These are phyloP conservation scores for Pseudocohnilembus persalinus DNA, from an alignment of 169 alveolate genomes.

Conservation along the genomic window DNA sequence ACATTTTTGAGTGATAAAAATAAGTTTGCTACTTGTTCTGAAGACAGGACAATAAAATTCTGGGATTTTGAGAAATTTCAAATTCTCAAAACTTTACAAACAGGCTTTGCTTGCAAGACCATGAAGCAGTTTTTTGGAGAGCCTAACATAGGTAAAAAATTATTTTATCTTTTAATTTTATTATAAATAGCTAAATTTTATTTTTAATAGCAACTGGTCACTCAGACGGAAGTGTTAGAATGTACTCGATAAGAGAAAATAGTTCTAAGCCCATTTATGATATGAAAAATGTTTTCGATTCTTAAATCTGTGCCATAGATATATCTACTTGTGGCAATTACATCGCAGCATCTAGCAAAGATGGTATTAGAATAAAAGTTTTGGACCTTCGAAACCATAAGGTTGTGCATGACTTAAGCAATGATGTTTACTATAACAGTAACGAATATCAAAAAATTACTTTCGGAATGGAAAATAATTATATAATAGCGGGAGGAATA, in stretches of 20 bases:
- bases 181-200: neutral
- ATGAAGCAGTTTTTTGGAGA: conserved; percentile 26
- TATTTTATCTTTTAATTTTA: too few species aligned
- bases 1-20: conserved; percentile 5
- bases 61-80: conserved; percentile 36
- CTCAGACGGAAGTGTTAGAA: conserved; percentile 39
- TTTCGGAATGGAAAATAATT: conserved; percentile 46
- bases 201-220: conserved; percentile 29
- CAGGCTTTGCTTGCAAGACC: conserved; percentile 23
- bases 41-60: conserved; percentile 37
- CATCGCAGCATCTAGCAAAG: conserved; percentile 25
- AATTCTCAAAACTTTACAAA: conserved; percentile 13
- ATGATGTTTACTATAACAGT: conserved; percentile 27
- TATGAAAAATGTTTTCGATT: conserved; percentile 28
- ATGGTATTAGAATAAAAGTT: conserved; percentile 31
- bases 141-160: conserved; percentile 9
- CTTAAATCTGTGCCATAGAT: conserved; percentile 7
- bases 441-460: conserved; percentile 32
- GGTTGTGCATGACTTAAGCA: conserved; percentile 15
- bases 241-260: conserved; percentile 22
- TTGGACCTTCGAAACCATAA: conserved; percentile 36
- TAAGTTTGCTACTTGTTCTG: conserved; percentile 27
- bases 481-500: conserved; percentile 37
- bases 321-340: conserved; percentile 27
- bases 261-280: conserved; percentile 35